Percentiles rank a stretch among this genome's conserved stretches.
phyloP scores from a whole-genome alignment of 345 rosid species.

The Euphorbia peplus region DNA sequence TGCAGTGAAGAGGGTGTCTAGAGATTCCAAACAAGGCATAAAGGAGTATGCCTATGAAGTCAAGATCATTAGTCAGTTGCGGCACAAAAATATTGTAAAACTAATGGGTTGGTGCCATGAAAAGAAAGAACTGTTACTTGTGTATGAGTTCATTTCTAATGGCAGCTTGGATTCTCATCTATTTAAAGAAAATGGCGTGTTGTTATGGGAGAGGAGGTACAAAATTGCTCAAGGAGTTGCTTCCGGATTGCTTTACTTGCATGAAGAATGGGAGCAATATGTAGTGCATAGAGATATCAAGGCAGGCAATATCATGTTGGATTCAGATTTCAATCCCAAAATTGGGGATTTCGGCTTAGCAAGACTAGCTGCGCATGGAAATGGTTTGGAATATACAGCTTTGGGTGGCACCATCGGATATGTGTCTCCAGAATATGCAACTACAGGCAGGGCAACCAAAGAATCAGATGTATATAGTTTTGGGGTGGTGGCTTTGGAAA shows the following conservation, averaged over 20 bases:
- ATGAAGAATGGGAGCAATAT: background rate
- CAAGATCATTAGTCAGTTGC: background rate
- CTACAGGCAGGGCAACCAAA: background rate
- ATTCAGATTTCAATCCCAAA: background rate
- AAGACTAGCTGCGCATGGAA: background rate
- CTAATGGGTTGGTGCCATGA: conserved; percentile 3
- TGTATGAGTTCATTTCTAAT: background rate
- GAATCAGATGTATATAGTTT: conserved; percentile 8
- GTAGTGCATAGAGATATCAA: conserved; percentile 7
- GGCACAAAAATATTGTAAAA: background rate
- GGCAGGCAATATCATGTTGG: background rate
- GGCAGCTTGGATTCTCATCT: background rate
- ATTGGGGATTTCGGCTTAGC: conserved; percentile 8
- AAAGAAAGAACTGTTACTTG: background rate
- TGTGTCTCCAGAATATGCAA: conserved; percentile 4
- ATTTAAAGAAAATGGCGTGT: background rate
- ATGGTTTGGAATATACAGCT: background rate
- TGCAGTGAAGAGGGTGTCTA: background rate
- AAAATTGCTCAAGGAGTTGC: background rate
- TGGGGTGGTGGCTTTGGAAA: conserved; percentile 1
- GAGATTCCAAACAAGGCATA: background rate
- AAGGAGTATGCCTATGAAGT: background rate
- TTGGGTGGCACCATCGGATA: background rate
- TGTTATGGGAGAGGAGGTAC: conserved; percentile 1
- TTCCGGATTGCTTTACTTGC: background rate